phyloP scores from a whole-genome alignment of 2,329 filamentous ascomycete species.

The Sordariomycetes sp. region DNA sequence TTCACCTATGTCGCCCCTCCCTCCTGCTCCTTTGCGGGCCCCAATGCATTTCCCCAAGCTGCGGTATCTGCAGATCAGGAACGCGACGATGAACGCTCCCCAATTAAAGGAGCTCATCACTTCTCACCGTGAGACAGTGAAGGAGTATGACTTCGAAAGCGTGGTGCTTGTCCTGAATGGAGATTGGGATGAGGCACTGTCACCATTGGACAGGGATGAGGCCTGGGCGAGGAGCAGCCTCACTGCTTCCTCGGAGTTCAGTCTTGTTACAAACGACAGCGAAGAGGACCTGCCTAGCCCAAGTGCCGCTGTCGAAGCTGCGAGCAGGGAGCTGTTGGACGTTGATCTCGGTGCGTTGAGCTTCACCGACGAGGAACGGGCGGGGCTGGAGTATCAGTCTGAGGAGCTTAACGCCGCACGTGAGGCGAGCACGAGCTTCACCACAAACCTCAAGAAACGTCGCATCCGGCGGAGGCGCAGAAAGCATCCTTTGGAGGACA shows the following conservation, averaged over 20 bases:
- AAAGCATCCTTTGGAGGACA: constrained; percentile 21
- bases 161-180: constrained; percentile 59
- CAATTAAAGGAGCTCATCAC: constrained; percentile 64
- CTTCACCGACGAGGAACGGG: constrained; percentile 23
- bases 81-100: constrained; percentile 59
- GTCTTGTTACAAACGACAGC: constrained; percentile 22
- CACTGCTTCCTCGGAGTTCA: constrained; percentile 18
- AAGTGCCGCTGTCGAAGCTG: constrained; percentile 46
- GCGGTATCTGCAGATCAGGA: constrained; percentile 61
- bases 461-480: constrained; percentile 25
- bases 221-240: constrained; percentile 24
- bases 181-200: constrained; percentile 76
- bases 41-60: constrained; percentile 60
- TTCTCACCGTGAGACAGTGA: constrained; percentile 57
- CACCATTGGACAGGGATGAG: constrained; percentile 46
- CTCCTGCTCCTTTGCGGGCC: constrained; percentile 38
- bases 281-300: constrained; percentile 32
- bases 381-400: constrained; percentile 18
- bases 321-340: constrained; percentile 36
- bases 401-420: constrained; percentile 21
- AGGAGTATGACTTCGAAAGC: constrained; percentile 74
- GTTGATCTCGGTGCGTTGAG: constrained; percentile 27
- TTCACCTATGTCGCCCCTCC: constrained; percentile 54
- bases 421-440: constrained; percentile 26
- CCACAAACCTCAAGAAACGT: constrained; percentile 40